Evolutionary conservation across 2,329 filamentous ascomycete species (phyloP), one percentile per base, ranked within the genome.

Genomic region (Apiospora malaysiana): DNA sequence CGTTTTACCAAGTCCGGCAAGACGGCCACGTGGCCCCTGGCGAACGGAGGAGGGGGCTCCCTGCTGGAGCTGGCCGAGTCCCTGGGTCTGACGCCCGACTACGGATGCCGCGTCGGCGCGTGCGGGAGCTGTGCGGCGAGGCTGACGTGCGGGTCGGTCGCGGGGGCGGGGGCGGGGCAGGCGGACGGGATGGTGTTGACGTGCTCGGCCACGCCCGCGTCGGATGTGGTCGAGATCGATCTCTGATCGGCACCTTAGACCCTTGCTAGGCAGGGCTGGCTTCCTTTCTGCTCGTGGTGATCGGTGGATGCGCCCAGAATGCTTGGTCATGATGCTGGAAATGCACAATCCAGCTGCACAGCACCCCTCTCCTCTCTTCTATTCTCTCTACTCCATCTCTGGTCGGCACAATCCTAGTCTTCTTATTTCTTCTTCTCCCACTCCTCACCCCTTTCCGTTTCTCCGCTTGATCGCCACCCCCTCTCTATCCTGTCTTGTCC

Each of bases 1-100:
- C n/a, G 69, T 72, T 7, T 63, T 18, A 21, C 56, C 56, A 37
- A n/a, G 56, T 37, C 56, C 18, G 56, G 32, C 32, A 51, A 69
- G 23, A 68, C 71, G 9, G 73, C 73, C 9, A 73, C 68, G 4
- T 77, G 74, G 76, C 67, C 43, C 1, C 72, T 68, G 27, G 74
- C 73, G 1, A 47, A 72, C 7, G 73, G 75, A 0, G 14, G 71
- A 9, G 73, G 75, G 0, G 14, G 71, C 63, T 75, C 74, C 16
- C 70, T 77, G 56, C 67, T 77, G 27, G 75, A 77, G 63, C 70
- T 77, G 18, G 75, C 76, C 42, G 75, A 77, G 71, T 72, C 72
- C 6, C 18, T 73, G 66, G 74, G 76, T n/a, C 68, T 76, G 49
- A 70, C 73, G 21, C 75, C 76, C 1, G 76, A 77, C 59, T 74